Evolutionary conservation across 2,329 filamentous ascomycete genomes (phyloP).

Genomic region (Fusarium praegraminearum): DNA sequence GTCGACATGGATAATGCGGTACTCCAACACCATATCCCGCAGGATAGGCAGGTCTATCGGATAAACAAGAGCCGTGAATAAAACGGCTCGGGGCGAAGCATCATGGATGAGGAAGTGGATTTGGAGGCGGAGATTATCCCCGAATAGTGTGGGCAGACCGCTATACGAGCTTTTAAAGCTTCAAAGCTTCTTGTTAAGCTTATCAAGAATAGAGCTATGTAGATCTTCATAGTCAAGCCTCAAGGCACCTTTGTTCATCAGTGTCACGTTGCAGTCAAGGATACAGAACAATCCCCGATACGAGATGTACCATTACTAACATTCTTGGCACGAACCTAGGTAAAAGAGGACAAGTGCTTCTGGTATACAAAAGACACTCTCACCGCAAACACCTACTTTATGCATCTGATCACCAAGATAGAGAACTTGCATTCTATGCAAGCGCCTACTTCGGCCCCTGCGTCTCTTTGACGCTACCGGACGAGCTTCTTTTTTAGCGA

Average conservation of each 20-base stretch:
- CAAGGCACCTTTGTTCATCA: neutral
- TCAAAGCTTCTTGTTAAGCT: constrained; percentile 19
- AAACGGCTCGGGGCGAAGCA: constrained; percentile 34
- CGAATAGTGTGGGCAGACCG: neutral
- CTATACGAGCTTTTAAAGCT: neutral
- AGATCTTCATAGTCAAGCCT: neutral
- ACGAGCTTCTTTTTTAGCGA: constrained; percentile 16
- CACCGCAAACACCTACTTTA: neutral
- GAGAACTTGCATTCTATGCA: neutral
- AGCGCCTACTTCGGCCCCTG: constrained; percentile 20
- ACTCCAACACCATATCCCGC: neutral
- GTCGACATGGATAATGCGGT: constrained; percentile 1
- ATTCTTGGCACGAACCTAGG: neutral
- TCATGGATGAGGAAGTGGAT: constrained; percentile 2
- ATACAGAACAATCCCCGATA: neutral
- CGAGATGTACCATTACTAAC: neutral
- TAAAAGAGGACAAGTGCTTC: neutral
- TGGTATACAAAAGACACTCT: neutral
- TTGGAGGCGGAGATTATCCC: constrained; percentile 9
- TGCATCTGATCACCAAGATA: constrained; percentile 10
- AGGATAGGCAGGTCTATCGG: constrained; percentile 31
- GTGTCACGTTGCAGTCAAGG: neutral
- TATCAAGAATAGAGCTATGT: constrained; percentile 4
- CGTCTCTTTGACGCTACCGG: constrained; percentile 18
- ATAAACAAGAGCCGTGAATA: constrained; percentile 7